A percentile compares a stretch with the other conserved stretches of the same genome.
Evolutionary conservation across 2,329 filamentous ascomycete genomes (phyloP).

Genomic region (Aureobasidium pullulans): DNA sequence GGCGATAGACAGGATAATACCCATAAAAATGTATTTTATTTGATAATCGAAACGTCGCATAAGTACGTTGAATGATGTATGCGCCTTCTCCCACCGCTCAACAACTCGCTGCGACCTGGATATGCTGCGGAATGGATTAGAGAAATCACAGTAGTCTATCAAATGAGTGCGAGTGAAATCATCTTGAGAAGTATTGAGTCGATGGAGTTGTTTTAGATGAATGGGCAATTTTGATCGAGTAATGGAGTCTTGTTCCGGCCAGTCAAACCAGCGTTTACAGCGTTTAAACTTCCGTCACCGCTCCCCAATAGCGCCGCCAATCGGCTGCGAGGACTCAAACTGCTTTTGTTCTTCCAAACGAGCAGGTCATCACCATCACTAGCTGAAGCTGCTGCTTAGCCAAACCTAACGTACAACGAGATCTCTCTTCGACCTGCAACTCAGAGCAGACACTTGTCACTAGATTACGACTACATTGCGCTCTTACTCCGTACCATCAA

Average conservation of each 20-base stretch:
- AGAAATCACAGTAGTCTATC: no score
- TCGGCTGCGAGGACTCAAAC: constrained; percentile 3
- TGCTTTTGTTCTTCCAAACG: constrained; percentile 11
- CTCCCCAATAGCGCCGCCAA: constrained; percentile 5
- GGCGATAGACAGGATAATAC: constrained; percentile 1
- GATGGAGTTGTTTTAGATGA: background rate
- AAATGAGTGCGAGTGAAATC: no score
- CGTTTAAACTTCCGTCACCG: constrained; percentile 4
- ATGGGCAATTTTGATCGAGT: constrained; percentile 3
- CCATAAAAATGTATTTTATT: background rate
- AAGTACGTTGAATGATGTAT: background rate
- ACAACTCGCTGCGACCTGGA: background rate
- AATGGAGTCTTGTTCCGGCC: constrained; percentile 2
- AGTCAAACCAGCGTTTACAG: constrained; percentile 7
- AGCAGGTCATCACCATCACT: constrained; percentile 2
- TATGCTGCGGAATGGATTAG: no score
- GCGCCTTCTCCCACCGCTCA: background rate
- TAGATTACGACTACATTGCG: background rate
- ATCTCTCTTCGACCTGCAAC: background rate
- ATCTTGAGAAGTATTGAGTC: background rate
- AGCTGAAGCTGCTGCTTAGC: background rate
- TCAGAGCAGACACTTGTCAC: background rate
- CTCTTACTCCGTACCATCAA: background rate
- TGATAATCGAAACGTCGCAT: constrained; percentile 2
- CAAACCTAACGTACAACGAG: background rate